Conservation (phyloP, 306 rosid genomes). For the Sophora flavescens region DNA sequence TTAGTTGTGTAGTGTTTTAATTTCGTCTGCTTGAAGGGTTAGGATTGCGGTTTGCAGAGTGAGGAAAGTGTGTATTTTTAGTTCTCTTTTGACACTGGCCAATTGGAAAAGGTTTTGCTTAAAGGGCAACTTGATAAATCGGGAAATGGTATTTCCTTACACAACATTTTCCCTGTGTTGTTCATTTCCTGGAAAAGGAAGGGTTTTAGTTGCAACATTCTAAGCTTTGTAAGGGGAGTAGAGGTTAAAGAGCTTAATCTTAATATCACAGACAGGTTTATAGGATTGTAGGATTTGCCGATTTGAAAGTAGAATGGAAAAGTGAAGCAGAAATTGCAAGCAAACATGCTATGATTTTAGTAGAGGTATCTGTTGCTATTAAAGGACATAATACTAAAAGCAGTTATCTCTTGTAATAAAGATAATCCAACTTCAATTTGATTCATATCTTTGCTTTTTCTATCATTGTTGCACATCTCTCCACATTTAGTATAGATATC, state of each 20-base stretch:
- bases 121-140: constrained; percentile 23
- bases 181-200: constrained; percentile 39
- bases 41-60: neutral
- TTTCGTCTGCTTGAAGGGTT: constrained; percentile 29
- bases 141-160: constrained; percentile 16
- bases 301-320: constrained; percentile 8
- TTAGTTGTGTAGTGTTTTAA: neutral
- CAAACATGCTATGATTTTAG: constrained; percentile 7
- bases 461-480: constrained; percentile 18
- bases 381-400: neutral
- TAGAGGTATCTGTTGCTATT: constrained; percentile 10
- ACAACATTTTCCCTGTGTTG: neutral
- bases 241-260: constrained; percentile 12
- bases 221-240: constrained; percentile 2
- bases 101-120: constrained; percentile 17
- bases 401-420: constrained; percentile 15
- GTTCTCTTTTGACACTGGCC: constrained; percentile 37
- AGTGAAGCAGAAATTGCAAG: constrained; percentile 28
- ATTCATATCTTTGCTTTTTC: constrained; percentile 33
- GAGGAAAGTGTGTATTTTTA: constrained; percentile 6
- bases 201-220: constrained; percentile 36
- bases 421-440: constrained; percentile 15
- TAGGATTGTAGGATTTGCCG: constrained; percentile 12
- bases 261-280: constrained; percentile 11
- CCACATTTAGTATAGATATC: neutral